Evolutionary conservation across 345 rosid genomes (phyloP), one percentile per base, ranked within the genome.

Genomic region (Camelina laxa): DNA sequence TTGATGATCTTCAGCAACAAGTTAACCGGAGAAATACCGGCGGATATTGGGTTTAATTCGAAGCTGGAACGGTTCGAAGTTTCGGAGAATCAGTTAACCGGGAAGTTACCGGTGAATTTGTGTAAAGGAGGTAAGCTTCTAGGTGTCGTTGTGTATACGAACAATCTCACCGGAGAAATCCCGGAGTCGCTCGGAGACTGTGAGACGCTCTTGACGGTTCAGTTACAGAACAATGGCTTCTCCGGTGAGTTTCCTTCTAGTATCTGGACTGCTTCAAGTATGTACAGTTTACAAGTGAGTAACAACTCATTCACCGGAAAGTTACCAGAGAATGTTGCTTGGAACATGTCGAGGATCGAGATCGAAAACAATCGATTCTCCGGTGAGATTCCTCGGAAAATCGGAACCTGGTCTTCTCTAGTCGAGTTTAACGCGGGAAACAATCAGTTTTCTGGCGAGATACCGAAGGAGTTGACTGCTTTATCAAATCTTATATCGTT

Each of bases 221-320:
- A 87, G 81, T 87, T 95, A 60, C 82, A 82, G 41, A 65, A 77
- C 69, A 95, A 95, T 87, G 71, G 55, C 20, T 89, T 95, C 81
- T 87, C 90, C 4, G 97, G 99, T 11, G 87, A 86, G 78, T 73
- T 95, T 74, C 99, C 99, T 58, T 39, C 74, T 0, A 83, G 87
- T 12, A 63, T 95, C 45, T 95, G 99, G 99, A 83, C 84, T 11
- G 73, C 79, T 50, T 22, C 19, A 79, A 78, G 80, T 33, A 45
- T 95, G 79, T 84, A 80, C 15, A 81, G 79, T 73, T 44, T 95
- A 70, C 74, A 64, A 84, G 59, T 95, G 39, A 85, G 93, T 62
- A 64, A 83, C 69, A 95, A 95, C 65, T 82, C 80, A 1, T 82
- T 92, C 75, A 87, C 91, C 12, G 99, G 99, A 6, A 16, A 62